These are phyloP conservation scores for Wallacemonas collosoma DNA, from an alignment of 208 protist species.

Conservation along the genomic window DNA sequence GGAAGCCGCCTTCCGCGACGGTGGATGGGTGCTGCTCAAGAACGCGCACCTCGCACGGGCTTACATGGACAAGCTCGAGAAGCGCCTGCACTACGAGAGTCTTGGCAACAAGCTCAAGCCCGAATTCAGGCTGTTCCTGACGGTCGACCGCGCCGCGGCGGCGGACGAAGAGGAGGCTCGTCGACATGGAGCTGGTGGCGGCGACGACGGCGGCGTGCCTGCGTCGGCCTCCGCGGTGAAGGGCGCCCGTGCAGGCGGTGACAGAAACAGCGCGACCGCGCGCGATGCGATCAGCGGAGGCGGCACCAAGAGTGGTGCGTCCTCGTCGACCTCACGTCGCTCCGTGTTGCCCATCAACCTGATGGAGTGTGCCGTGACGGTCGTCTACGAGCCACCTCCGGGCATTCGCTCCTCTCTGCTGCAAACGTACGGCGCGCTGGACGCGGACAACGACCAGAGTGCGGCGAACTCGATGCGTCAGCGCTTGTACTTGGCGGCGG, in stretches of 20 bases:
- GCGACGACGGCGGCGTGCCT: background rate
- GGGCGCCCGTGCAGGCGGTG: conserved; percentile 5
- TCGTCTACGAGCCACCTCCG: conserved; percentile 96
- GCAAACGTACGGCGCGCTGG: conserved; percentile 75
- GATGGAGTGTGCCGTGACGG: conserved; percentile 72
- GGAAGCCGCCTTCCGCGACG: conserved; percentile 62
- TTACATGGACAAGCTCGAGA: conserved; percentile 96
- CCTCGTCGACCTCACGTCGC: background rate
- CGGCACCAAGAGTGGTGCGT: background rate
- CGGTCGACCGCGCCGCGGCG: conserved; percentile 91
- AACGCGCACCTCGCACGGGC: conserved; percentile 97
- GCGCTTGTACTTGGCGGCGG: conserved; percentile 96
- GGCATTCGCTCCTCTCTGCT: conserved; percentile 95
- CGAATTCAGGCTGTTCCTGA: conserved; percentile 97
- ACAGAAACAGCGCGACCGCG: conserved; percentile 11
- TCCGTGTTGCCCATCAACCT: conserved; percentile 70
- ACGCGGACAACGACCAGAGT: background rate
- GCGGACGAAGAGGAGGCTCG: conserved; percentile 23
- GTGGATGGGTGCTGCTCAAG: conserved; percentile 98
- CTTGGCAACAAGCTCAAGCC: conserved; percentile 54
- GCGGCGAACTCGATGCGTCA: conserved; percentile 40
- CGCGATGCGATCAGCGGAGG: conserved; percentile 3
- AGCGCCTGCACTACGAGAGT: conserved; percentile 93
- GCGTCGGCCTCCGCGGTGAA: background rate
- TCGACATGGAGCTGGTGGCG: background rate